Conservation (phyloP, 2,329 filamentous ascomycete genomes). For the Trichophyton equinum region DNA sequence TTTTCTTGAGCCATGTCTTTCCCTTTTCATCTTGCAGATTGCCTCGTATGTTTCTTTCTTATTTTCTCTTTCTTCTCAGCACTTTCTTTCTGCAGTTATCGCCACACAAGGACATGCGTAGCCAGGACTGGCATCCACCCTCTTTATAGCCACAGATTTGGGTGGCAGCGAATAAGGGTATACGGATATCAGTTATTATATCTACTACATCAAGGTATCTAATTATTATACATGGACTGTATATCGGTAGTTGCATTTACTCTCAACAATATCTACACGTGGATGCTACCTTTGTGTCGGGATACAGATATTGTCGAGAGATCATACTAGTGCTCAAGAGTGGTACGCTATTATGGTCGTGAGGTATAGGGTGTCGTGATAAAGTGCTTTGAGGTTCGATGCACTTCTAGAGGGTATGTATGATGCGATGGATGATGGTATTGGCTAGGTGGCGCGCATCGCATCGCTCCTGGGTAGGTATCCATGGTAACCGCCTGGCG, state of each 20-base stretch:
- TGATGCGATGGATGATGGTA: background rate
- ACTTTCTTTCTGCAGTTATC: background rate
- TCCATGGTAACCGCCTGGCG: background rate
- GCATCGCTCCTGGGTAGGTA: background rate
- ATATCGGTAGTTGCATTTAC: background rate
- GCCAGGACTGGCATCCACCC: background rate
- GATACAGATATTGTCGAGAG: background rate
- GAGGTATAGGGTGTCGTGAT: background rate
- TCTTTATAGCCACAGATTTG: too few species aligned
- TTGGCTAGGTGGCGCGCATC: background rate
- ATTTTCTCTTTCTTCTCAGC: background rate
- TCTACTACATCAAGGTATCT: background rate
- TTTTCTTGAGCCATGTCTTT: background rate
- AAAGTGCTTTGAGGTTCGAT: background rate
- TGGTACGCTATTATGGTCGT: background rate
- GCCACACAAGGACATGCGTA: background rate
- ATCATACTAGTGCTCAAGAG: background rate
- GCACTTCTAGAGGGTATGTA: background rate
- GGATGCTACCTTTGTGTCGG: background rate
- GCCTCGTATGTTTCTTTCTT: background rate
- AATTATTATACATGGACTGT: background rate
- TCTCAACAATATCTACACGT: background rate
- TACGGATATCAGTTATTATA: background rate
- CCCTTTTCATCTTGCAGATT: background rate
- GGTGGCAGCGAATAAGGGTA: background rate